Evolutionary conservation across 2,329 filamentous ascomycete genomes (phyloP).

Genomic region (Pseudogymnoascus sp.): DNA sequence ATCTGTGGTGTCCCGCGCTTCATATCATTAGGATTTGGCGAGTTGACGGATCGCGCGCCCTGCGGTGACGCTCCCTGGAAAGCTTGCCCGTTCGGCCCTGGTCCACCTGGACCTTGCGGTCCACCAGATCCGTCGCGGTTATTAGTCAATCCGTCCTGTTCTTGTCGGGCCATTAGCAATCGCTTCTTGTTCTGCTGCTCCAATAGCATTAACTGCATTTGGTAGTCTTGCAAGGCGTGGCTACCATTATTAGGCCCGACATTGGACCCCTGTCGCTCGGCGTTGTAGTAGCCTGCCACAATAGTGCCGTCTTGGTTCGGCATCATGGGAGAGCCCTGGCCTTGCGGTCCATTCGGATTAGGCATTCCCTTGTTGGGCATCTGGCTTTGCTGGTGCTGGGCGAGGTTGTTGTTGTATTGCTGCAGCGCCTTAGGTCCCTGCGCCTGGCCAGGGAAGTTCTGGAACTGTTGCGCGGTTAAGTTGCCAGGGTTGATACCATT

Average conservation of each 20-base stretch:
- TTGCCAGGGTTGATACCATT: constrained; percentile 68
- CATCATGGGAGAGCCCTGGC: constrained; percentile 70
- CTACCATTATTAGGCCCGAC: constrained; percentile 35
- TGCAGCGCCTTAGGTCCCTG: constrained; percentile 44
- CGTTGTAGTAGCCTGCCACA: constrained; percentile 51
- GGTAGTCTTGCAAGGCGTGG: constrained; percentile 78
- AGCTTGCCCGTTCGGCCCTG: constrained; percentile 48
- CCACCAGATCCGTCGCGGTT: constrained; percentile 37
- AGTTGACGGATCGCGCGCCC: constrained; percentile 58
- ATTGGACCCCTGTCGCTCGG: constrained; percentile 40
- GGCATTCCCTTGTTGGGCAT: constrained; percentile 76
- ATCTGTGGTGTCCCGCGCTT: constrained; percentile 70
- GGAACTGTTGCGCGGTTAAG: constrained; percentile 70
- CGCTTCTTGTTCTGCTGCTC: constrained; percentile 86
- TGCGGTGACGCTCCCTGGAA: constrained; percentile 64
- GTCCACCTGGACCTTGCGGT: constrained; percentile 44
- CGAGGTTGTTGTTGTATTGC: constrained; percentile 72
- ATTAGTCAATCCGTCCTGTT: constrained; percentile 57
- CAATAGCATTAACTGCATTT: constrained; percentile 81
- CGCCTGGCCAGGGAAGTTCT: constrained; percentile 40
- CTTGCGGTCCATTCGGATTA: constrained; percentile 63
- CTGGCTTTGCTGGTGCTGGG: constrained; percentile 73
- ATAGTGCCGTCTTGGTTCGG: constrained; percentile 57
- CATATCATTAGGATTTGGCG: constrained; percentile 70
- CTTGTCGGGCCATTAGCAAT: constrained; percentile 71